Evolutionary conservation across 495 filamentous ascomycete species (phyloP).

Genomic region (Lasiosphaeriaceae sp.): DNA sequence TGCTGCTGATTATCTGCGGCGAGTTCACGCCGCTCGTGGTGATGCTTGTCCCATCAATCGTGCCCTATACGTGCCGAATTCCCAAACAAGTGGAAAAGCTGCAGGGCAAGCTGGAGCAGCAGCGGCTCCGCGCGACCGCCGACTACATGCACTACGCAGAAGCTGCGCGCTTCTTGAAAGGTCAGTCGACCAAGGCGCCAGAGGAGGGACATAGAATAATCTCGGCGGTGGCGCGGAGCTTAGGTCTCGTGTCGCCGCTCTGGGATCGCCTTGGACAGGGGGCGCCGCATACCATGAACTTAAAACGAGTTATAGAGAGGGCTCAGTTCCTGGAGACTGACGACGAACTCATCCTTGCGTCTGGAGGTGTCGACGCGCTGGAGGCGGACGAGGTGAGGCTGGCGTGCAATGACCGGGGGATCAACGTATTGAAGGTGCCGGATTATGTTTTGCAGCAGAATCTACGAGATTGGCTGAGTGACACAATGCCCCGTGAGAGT

Average conservation of each 20-base stretch:
- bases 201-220: neutral
- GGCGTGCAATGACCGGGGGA: constrained; percentile 40
- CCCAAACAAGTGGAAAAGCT: constrained; percentile 66
- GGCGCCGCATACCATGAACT: constrained; percentile 14
- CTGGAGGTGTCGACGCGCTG: constrained; percentile 32
- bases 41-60: constrained; percentile 59
- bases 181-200: no score
- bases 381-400: constrained; percentile 39
- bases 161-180: no score
- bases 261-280: constrained; percentile 29
- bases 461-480: constrained; percentile 33
- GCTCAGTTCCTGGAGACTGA: constrained; percentile 52
- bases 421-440: constrained; percentile 27
- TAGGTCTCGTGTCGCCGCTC: constrained; percentile 25
- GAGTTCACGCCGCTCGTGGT: constrained; percentile 79
- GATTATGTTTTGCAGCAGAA: constrained; percentile 22
- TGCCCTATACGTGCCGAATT: constrained; percentile 77
- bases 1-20: constrained; percentile 72
- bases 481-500: neutral
- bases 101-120: constrained; percentile 41
- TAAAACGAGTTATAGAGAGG: constrained; percentile 10
- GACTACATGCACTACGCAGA: constrained; percentile 1
- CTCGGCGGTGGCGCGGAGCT: neutral
- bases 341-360: constrained; percentile 30
- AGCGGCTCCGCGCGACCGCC: constrained; percentile 41